phyloP scores from a whole-genome alignment of 2,329 filamentous ascomycete species.

The Penicillium sp. region DNA sequence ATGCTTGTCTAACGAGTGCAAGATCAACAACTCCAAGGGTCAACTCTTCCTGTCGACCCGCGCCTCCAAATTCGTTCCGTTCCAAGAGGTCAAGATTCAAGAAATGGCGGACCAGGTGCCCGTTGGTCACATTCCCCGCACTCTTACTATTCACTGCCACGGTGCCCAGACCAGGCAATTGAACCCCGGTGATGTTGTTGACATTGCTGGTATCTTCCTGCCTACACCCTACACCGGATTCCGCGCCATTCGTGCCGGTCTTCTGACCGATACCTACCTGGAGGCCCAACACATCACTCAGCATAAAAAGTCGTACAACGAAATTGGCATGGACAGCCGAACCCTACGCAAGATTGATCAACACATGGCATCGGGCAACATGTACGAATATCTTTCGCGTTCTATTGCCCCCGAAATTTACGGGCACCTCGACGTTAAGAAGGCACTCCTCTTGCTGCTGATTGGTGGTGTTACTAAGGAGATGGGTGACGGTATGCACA shows the following conservation, averaged over 20 bases:
- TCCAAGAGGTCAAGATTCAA: constrained; percentile 98
- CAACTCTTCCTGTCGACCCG: constrained; percentile 93
- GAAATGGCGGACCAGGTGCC: constrained; percentile 99
- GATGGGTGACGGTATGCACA: constrained; percentile 98
- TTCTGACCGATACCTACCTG: constrained; percentile 96
- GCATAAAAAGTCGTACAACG: constrained; percentile 97
- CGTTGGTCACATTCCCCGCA: constrained; percentile 93
- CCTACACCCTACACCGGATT: constrained; percentile 99
- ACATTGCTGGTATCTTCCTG: constrained; percentile 92
- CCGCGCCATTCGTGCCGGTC: constrained; percentile 90
- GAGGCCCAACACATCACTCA: constrained; percentile 93
- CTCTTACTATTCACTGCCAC: constrained; percentile 86
- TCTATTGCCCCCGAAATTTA: constrained; percentile 98
- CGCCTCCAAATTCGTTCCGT: constrained; percentile 94
- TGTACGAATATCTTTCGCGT: constrained; percentile 93
- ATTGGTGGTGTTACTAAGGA: constrained; percentile 96
- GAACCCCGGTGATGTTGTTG: constrained; percentile 91
- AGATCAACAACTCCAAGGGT: constrained; percentile 86
- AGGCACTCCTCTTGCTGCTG: constrained; percentile 89
- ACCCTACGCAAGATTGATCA: constrained; percentile 84
- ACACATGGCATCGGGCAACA: constrained; percentile 81
- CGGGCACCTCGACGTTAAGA: constrained; percentile 96
- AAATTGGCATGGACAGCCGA: constrained; percentile 80
- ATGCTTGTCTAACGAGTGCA: constrained; percentile 90
- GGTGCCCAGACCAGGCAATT: constrained; percentile 83